Percentiles rank a stretch among this genome's conserved stretches.
These are phyloP conservation scores for Sindora glabra DNA, from an alignment of 306 rosid species.

Conservation along the genomic window DNA sequence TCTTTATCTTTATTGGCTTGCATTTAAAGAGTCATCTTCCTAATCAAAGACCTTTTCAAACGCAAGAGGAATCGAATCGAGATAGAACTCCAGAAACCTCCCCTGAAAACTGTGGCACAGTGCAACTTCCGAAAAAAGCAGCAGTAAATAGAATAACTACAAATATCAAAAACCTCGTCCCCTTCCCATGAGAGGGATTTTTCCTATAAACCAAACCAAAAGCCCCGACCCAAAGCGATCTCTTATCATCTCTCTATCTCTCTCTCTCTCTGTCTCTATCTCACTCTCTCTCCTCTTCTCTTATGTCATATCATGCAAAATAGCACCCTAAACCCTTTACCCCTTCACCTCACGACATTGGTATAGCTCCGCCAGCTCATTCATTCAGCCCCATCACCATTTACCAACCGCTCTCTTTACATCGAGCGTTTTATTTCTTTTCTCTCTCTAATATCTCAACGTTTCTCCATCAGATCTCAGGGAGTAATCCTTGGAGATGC, in stretches of 20 bases:
- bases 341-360: constrained; percentile 48
- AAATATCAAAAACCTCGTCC: constrained; percentile 40
- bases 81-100: no score
- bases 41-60: constrained; percentile 7
- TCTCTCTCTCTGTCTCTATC: no score
- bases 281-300: constrained; percentile 13
- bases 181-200: constrained; percentile 43
- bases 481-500: constrained; percentile 38
- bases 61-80: neutral
- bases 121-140: neutral
- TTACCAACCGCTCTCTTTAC: constrained; percentile 27
- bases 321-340: constrained; percentile 33
- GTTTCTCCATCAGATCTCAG: constrained; percentile 74
- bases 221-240: constrained; percentile 28
- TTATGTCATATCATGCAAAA: constrained; percentile 82
- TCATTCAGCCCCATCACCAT: constrained; percentile 51
- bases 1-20: no score
- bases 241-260: no score
- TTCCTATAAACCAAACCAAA: constrained; percentile 33
- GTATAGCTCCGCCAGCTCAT: constrained; percentile 67
- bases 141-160: neutral
- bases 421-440: constrained; percentile 4
- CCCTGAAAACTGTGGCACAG: constrained; percentile 18
- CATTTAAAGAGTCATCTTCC: neutral
- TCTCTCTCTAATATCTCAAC: constrained; percentile 26